Evolutionary conservation across 257 asterid species (phyloP).

Genomic region (Penstemon barbatus): DNA sequence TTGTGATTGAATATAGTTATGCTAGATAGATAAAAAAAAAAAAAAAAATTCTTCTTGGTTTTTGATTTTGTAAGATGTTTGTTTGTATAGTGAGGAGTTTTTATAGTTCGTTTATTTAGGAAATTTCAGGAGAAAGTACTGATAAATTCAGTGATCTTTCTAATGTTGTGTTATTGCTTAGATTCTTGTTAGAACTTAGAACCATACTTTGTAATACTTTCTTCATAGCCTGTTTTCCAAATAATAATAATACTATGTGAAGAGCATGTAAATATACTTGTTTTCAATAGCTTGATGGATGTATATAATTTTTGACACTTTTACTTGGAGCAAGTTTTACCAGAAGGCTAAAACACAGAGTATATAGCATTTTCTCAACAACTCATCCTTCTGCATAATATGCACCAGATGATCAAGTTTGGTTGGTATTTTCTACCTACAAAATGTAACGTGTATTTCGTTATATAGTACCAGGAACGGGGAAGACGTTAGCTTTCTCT

Average conservation of each 20-base stretch:
- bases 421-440: background rate
- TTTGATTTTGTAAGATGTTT: slow-evolving; percentile 26
- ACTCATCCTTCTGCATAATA: background rate
- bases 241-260: slow-evolving; percentile 26
- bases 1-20: slow-evolving; percentile 40
- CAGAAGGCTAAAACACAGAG: too few relatives aligned
- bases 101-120: slow-evolving; percentile 18
- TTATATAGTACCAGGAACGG: too few relatives aligned
- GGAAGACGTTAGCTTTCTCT: too few relatives aligned
- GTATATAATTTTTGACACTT: background rate
- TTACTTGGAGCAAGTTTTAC: too few relatives aligned
- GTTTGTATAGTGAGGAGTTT: slow-evolving; percentile 50
- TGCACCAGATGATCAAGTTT: slow-evolving; percentile 6
- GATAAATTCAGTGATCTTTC: background rate
- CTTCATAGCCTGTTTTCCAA: slow-evolving; percentile 23
- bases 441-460: too few relatives aligned
- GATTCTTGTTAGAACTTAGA: slow-evolving; percentile 5
- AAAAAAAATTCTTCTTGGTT: background rate
- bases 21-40: background rate
- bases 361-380: too few relatives aligned
- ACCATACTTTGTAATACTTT: slow-evolving; percentile 8
- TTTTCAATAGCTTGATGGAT: background rate
- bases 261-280: slow-evolving; percentile 27
- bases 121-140: slow-evolving; percentile 8
- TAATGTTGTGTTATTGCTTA: slow-evolving; percentile 2